Base-by-base conservation (phyloP, 768 basidiomycete genomes). In the Lactarius sanguifluus region DNA sequence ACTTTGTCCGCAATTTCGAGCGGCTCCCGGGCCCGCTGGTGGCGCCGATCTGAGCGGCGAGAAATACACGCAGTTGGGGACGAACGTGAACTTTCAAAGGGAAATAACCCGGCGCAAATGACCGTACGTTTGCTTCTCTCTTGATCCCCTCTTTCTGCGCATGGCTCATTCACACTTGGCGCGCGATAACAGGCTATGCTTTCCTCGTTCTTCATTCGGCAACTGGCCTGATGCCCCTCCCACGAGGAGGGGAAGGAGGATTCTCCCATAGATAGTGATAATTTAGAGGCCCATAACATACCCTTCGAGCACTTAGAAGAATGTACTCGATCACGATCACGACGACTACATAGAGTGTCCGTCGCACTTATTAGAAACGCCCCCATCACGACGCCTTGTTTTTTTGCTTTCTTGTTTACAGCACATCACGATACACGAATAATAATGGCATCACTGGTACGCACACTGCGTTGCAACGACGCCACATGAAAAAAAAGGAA, bases 1-100 rank as follows among this genome's bases (percentile, higher is more conserved):
- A 91, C 71, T 92, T 86, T 72, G 90, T 92, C 25, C 81, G 79
- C 72, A 83, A 82, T 71, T 91, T 89, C 71, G 69, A 69, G 34
- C 67, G 66, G 7, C 23, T 59, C 45, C 52, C 30, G 16, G 41
- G 66, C 4, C 7, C 62, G 2, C 25, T 59, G 32, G 41, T 64
- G 23, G 32, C 36, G 25, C 40, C 66, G 5, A 12, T 64, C 10
- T 59, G 57, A 58, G 15, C 15, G 15, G 41, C 7, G 34, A 41
- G 16, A 18, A 7, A 7, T 40, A 40, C 2, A 25, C 47, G 1
- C 36, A 7, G 34, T 9, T 34, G 10, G n/a, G n/a, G n/a, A 23
- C 47, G 23, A 7, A 50, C 23, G 50, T 52, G 50, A 52, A 43
- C 18, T 43, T 43, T 43, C 7, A 43, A 43, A 43, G 20, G 43